Conservation (phyloP, 2,329 filamentous ascomycete genomes). For the Xylaria polymorpha region DNA sequence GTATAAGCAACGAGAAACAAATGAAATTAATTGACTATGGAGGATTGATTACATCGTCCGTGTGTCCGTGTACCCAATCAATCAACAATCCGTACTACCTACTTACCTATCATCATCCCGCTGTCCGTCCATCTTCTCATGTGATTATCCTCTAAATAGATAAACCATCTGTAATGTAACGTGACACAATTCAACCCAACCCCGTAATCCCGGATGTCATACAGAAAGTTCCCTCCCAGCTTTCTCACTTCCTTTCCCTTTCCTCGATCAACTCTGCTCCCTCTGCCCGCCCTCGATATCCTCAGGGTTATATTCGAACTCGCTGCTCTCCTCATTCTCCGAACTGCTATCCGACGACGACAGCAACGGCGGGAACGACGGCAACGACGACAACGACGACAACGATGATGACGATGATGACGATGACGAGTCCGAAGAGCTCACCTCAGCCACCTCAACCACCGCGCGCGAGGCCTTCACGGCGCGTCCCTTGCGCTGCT, state of each 20-base stretch:
- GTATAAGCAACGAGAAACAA: slow-evolving; percentile 5
- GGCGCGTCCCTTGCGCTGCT: slow-evolving; percentile 8
- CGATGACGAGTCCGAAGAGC: not conserved
- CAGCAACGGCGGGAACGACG: no score
- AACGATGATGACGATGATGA: not conserved
- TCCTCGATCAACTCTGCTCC: not conserved
- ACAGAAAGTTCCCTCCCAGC: not conserved
- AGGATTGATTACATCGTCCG: slow-evolving; percentile 22
- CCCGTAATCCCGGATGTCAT: not conserved
- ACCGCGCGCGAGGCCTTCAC: slow-evolving; percentile 20
- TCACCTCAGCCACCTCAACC: not conserved
- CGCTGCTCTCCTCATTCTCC: not conserved
- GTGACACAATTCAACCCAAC: not conserved
- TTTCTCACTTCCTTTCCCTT: not conserved
- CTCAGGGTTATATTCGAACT: not conserved
- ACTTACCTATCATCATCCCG: not conserved
- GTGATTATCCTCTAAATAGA: not conserved
- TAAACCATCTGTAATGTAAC: not conserved
- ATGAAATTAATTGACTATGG: slow-evolving; percentile 26
- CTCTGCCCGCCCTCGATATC: not conserved
- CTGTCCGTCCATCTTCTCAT: not conserved
- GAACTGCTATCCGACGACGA: slow-evolving; percentile 3
- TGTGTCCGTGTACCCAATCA: not conserved
- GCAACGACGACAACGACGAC: not conserved
- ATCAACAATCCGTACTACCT: not conserved